These are phyloP conservation scores for Emmonsia crescens DNA, from an alignment of 2,329 filamentous ascomycete genomes.

Conservation along the genomic window DNA sequence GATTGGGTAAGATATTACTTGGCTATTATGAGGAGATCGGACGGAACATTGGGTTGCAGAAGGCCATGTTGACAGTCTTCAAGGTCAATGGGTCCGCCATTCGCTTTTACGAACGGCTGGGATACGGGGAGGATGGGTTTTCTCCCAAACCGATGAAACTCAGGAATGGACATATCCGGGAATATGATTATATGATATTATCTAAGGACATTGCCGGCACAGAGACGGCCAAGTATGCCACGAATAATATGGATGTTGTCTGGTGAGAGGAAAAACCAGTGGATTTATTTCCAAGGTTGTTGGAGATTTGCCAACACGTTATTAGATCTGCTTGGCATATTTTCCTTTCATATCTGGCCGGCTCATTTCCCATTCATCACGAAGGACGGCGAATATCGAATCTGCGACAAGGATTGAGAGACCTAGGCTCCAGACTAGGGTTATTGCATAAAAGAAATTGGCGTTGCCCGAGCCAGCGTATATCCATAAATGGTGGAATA, in stretches of 20 bases:
- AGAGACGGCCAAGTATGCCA: background rate
- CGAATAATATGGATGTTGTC: background rate
- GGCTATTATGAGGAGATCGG: conserved; percentile 39
- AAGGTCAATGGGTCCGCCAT: conserved; percentile 38
- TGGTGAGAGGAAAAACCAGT: background rate
- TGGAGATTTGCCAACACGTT: background rate
- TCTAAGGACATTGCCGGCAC: conserved; percentile 32
- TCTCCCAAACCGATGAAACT: conserved; percentile 41
- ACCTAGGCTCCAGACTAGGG: conserved; percentile 91
- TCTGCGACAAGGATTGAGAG: conserved; percentile 81
- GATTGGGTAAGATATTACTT: conserved; percentile 44
- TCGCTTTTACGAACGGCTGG: conserved; percentile 40
- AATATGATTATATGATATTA: conserved; percentile 44
- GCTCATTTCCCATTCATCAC: conserved; percentile 91
- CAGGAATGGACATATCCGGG: conserved; percentile 39
- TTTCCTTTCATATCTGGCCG: conserved; percentile 82
- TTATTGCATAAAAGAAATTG: conserved; percentile 99
- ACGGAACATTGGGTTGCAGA: conserved; percentile 36
- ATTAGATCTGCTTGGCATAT: conserved; percentile 71
- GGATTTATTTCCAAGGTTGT: background rate
- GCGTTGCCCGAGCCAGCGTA: conserved; percentile 96
- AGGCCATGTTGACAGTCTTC: conserved; percentile 53
- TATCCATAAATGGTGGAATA: conserved; percentile 96
- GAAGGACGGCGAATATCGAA: conserved; percentile 71
- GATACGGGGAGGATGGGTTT: conserved; percentile 42